Base-by-base conservation (phyloP, 2,329 filamentous ascomycete species). In the Lecanicillium sp. region DNA sequence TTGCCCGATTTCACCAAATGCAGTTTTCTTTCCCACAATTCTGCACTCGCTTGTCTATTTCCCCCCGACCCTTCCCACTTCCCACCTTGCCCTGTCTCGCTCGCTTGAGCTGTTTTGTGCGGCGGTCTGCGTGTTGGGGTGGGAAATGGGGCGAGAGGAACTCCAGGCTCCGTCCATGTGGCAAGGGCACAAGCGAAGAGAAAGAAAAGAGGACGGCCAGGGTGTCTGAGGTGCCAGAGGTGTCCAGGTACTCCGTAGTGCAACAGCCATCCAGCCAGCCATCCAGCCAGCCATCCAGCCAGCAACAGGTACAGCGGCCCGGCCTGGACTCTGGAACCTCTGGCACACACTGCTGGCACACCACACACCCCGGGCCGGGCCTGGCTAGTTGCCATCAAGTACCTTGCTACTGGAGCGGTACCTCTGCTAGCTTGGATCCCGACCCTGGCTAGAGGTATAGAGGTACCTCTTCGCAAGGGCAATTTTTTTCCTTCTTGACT, bases 41-140 rank as follows among this genome's bases (percentile, higher is more conserved):
- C n/a, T n/a, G n/a, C 37, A n/a, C 37, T 24, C 9, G 6, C 23
- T 40, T n/a, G 20, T 24, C 37, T 21, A 4, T 24, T 49, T 48
- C 42, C 12, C 3, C 2, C 27, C 8, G 27, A n/a, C n/a, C n/a
- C 15, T 19, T 30, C 20, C 19, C 20, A 39, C 40, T 39, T 47
- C 8, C 3, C 17, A 5, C 17, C 26, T 37, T 47, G 38, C 45
- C 45, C 38, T 42, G 38, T 29, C n/a, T n/a, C n/a, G 26, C 38
- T 48, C 45, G 45, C 45, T 48, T 48, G 45, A 23, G 19, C 38
- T 42, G 36, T 24, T 48, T 38, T 43, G 23, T 49, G 29, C 47
- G 23, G 48, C 35, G 40, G 48, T 45, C 48, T 44, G 41, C 41
- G 35, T 14, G 33, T 10, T 27, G 45, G 29, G 26, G 38, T 23